Base-by-base conservation (phyloP, 2,329 filamentous ascomycete species). In the Albophoma yamanashiensis region DNA sequence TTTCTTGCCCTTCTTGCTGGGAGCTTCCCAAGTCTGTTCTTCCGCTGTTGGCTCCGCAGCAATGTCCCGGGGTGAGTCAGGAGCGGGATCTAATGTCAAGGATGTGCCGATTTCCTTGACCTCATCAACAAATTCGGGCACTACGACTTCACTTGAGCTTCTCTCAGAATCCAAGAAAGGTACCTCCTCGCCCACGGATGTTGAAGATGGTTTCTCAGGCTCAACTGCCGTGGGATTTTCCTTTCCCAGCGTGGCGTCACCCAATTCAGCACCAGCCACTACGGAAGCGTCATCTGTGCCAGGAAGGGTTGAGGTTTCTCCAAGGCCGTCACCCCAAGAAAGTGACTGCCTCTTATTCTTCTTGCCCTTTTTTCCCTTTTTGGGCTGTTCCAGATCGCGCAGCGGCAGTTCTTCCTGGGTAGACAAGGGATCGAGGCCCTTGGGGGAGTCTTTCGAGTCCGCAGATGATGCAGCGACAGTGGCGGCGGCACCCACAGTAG, bases 321-420 rank as follows among this genome's bases (percentile, higher is more conserved):
- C 53, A 2, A 36, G 14, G n/a, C 59, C 52, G 15, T 60, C 61
- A 17, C 56, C 60, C 40, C 36, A 55, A 42, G 57, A 60, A 7
- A 61, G 31, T 25, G 62, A 63, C 56, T 60, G 62, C 38, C 61
- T 62, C 59, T 64, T 62, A 39, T 61, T 62, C 57, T 64, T 64
- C 58, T 64, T 65, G 34, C 50, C 59, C 58, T 67, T 62, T 58
- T 66, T 61, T 56, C 58, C 59, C 55, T 64, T 64, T 45, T 62
- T 62, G 39, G 61, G 55, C n/a, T 57, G 53, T 40, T 63, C 59
- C 39, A 55, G 57, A 9, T 63, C 59, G 22, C 64, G 64, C 17
- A 55, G 57, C 12, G 39, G 27, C 11, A 38, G 17, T n/a, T 42
- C 57, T 34, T 55, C 38, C 36, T 62, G 60, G 43, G 20, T 39